A percentile compares a stretch with the other conserved stretches of the same genome.
Evolutionary conservation across 352 stramenopile genomes (phyloP).

Genomic region (Globisporangium carolinianum): DNA sequence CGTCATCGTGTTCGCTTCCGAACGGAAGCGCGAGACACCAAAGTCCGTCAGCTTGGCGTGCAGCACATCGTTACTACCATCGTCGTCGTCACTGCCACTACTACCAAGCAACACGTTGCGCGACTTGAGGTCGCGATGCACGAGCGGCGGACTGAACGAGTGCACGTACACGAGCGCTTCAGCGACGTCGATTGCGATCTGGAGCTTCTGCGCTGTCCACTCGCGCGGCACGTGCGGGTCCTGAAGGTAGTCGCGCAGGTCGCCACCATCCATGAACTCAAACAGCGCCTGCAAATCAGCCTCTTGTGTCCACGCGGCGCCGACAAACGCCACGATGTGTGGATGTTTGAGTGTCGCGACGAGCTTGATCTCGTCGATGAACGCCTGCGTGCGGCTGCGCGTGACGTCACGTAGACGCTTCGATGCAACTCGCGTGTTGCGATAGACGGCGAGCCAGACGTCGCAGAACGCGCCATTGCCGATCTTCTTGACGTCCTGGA

Average conservation of each 20-base stretch:
- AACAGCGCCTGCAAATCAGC: conserved; percentile 43
- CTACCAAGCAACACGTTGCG: neutral
- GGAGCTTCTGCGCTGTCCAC: conserved; percentile 3
- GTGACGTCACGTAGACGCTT: conserved; percentile 1
- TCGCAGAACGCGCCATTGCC: conserved; percentile 5
- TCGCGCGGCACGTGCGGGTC: neutral
- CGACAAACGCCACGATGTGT: conserved; percentile 35
- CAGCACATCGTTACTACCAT: neutral
- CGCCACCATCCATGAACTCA: conserved; percentile 32
- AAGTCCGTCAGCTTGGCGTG: conserved; percentile 34
- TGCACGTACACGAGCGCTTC: conserved; percentile 11
- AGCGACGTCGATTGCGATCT: conserved; percentile 19
- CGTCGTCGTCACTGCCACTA: neutral
- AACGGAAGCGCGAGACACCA: no score
- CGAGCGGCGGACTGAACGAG: conserved; percentile 14
- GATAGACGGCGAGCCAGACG: conserved; percentile 37
- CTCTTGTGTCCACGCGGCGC: conserved; percentile 39
- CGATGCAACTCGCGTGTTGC: conserved; percentile 23
- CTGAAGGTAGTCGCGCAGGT: conserved; percentile 34
- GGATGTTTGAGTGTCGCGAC: conserved; percentile 32
- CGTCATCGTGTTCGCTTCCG: no score
- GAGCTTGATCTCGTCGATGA: conserved; percentile 53
- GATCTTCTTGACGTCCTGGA: no score
- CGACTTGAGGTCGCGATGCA: neutral
- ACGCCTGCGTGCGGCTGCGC: conserved; percentile 26